Percentiles rank a stretch among this genome's conserved stretches.
These are phyloP conservation scores for Rhodotorula toruloides DNA, from an alignment of 768 basidiomycete species.

Conservation along the genomic window DNA sequence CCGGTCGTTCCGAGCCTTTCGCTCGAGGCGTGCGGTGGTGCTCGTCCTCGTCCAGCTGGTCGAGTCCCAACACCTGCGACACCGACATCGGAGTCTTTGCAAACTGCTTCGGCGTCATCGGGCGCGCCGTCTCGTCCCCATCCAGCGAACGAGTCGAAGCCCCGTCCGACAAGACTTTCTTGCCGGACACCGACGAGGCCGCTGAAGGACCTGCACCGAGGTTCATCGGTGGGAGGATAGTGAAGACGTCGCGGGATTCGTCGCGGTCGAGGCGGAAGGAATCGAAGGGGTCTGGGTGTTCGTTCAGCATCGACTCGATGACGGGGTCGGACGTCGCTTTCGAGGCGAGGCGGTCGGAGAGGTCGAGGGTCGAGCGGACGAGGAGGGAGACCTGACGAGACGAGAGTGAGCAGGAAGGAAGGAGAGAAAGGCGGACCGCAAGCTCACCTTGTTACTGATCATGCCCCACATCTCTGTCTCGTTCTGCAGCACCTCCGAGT, in stretches of 20 bases:
- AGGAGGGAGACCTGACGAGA: constrained; percentile 24
- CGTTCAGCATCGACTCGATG: constrained; percentile 35
- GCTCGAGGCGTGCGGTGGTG: background rate
- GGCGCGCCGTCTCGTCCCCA: background rate
- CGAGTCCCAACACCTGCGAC: constrained; percentile 24
- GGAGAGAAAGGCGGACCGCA: background rate
- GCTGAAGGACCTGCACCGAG: constrained; percentile 1
- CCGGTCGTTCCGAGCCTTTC: background rate
- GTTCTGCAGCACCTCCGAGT: constrained; percentile 25
- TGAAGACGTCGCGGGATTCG: constrained; percentile 32
- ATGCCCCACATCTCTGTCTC: constrained; percentile 36
- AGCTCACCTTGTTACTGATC: constrained; percentile 32
- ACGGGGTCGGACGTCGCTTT: constrained; percentile 37
- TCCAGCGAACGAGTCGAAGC: too few species aligned
- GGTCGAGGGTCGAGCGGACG: constrained; percentile 35
- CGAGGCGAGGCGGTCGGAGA: constrained; percentile 36
- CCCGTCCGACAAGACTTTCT: too few species aligned
- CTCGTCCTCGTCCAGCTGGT: background rate
- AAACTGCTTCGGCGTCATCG: background rate
- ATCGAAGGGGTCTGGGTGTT: constrained; percentile 39
- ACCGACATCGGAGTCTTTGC: constrained; percentile 11
- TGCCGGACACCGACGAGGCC: too few species aligned
- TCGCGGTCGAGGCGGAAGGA: constrained; percentile 34
- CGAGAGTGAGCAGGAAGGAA: background rate
- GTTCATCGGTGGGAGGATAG: constrained; percentile 36